Evolutionary conservation across 768 basidiomycete genomes (phyloP), one percentile per base, ranked within the genome.

Genomic region (Lactarius pseudohatsudake): DNA sequence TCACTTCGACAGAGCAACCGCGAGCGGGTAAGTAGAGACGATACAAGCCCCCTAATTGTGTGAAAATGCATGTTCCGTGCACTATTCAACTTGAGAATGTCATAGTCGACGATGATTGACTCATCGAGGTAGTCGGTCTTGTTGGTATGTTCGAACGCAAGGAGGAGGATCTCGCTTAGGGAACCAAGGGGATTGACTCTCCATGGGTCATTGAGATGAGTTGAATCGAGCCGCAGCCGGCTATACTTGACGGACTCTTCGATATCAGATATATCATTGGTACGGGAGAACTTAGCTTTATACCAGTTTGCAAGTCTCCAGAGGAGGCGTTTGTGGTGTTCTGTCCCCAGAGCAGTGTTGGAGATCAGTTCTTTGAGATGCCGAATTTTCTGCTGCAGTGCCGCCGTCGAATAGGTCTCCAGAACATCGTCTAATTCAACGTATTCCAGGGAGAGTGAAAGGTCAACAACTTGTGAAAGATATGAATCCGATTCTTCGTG

Each of bases 251-350:
- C 54, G 15, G 64, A 47, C 28, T 16, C 38, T 18, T 53, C 20
- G 9, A 64, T 30, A 15, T 64, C 64, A 2, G 38, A 15, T 5
- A 59, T 8, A 26, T 59, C 28, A n/a, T 57, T 57, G 0, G 64
- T 64, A 16, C 57, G 47, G n/a, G 47, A 41, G 20, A 59, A 58
- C 30, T 64, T 64, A 15, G 36, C 18, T 28, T 41, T 32, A 41
- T 64, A 64, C 57, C 57, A 59, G 1, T 57, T 11, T 9, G n/a
- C 26, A 11, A 64, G 47, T 8, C 28, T 38, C 10, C 50, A n/a
- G 38, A 64, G 38, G 20, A 10, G 41, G 2, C 18, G 16, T 26
- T 47, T 15, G 10, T 64, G 26, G 26, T 4, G 7, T 32, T 7
- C 4, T 7, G 32, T 32, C 32, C 32, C 32, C 1, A 16, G 34